Base-by-base conservation (phyloP, 2,329 filamentous ascomycete genomes). In the Sporothrix phasma region DNA sequence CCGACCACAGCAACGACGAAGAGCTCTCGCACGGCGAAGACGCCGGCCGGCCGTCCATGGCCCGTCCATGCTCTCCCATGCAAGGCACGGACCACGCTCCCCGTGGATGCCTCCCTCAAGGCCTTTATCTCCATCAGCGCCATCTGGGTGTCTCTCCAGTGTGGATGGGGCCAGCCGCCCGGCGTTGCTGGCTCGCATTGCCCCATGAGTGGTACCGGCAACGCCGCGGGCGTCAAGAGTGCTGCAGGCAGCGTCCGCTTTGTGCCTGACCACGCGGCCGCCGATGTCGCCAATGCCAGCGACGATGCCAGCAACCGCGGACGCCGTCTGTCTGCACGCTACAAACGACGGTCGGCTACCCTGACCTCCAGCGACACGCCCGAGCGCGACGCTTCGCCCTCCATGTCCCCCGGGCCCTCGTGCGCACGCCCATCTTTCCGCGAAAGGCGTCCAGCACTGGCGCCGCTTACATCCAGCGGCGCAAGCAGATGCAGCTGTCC, bases 41-140 rank as follows among this genome's bases (percentile, higher is more conserved):
- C 24, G 24, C 34, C 41, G n/a, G 24, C 3, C 37, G 39, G 19
- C 19, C 43, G 31, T 51, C 62, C 64, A 8, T 64, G 61, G 5
- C 67, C 29, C 60, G 17, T 5, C 46, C 62, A 56, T 37, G 66
- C 15, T 63, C 13, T 56, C 63, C 22, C 19, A 60, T 29, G 41
- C 39, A 66, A 62, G 26, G 71, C 75, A 45, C 74, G 76, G 26
- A 73, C 70, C 6, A 75, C 73, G 1, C 72, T 74, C 29, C 62
- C 68, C 47, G 71, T 82, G 10, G 78, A 81, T 65, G 75, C 78
- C 39, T 73, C 74, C 37, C 75, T 80, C 64, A 79, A 77, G 67
- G 72, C 68, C 15, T 74, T 84, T n/a, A 82, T 83, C 67, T 73
- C 78, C 11, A 75, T 82, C 26, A 82, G 80, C 3, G 78, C 78